Evolutionary conservation across 2,329 filamentous ascomycete species (phyloP).

Genomic region (Rhytidhysteron rufulum): DNA sequence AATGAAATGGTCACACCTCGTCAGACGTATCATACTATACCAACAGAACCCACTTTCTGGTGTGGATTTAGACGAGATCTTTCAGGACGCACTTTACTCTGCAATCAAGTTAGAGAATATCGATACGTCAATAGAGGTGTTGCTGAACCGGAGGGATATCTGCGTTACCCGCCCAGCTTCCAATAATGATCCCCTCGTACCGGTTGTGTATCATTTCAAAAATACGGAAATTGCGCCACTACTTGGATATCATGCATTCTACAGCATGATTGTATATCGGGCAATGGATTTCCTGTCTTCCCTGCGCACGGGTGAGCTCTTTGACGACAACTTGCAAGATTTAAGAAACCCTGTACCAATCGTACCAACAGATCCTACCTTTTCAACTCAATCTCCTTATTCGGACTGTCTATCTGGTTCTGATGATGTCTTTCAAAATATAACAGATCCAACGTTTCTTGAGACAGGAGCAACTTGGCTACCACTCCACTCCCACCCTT

Average conservation of each 20-base stretch:
- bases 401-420: no score
- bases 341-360: not conserved
- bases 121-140: not conserved
- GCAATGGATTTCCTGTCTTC: constrained; percentile 5
- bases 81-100: constrained; percentile 1
- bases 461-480: no score
- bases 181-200: constrained; percentile 2
- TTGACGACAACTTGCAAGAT: not conserved
- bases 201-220: constrained; percentile 4
- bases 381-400: no score
- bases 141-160: constrained; percentile 2
- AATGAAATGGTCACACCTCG: constrained; percentile 4
- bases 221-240: constrained; percentile 2
- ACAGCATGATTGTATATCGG: constrained; percentile 2
- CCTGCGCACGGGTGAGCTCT: not conserved
- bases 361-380: not conserved
- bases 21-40: not conserved
- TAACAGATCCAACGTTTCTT: no score
- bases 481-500: no score
- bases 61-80: not conserved
- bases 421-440: no score
- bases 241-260: constrained; percentile 2
- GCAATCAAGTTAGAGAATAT: constrained; percentile 4
- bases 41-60: not conserved
- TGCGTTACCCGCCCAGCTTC: constrained; percentile 2